These are phyloP conservation scores for Fusarium oligoseptatum DNA, from an alignment of 2,329 filamentous ascomycete genomes.

Conservation along the genomic window DNA sequence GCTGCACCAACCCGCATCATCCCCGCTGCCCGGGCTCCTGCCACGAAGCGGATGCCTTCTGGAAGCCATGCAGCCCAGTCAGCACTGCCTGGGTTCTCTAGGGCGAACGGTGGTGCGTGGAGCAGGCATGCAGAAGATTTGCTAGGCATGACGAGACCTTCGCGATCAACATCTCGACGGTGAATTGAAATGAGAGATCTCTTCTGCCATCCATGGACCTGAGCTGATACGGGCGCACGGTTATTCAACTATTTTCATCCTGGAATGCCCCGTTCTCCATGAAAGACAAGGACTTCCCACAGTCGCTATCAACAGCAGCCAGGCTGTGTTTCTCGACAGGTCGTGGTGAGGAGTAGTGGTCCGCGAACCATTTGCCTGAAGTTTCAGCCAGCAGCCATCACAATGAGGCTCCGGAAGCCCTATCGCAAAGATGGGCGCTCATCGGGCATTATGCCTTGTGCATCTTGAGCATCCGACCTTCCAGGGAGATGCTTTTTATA, in stretches of 20 bases:
- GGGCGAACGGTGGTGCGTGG: constrained; percentile 73
- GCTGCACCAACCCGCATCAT: constrained; percentile 28
- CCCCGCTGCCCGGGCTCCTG: not conserved
- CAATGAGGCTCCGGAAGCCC: constrained; percentile 18
- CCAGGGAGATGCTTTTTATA: not conserved
- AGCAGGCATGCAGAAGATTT: constrained; percentile 77
- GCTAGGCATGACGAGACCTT: constrained; percentile 71
- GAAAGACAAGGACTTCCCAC: not conserved
- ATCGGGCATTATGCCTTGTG: not conserved
- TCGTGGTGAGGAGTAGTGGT: constrained; percentile 1
- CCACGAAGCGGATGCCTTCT: not conserved
- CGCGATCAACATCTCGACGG: constrained; percentile 27
- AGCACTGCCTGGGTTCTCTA: constrained; percentile 59
- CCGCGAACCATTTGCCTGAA: constrained; percentile 2
- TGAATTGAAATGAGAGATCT: not conserved
- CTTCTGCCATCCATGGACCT: not conserved
- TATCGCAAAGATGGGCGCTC: not conserved
- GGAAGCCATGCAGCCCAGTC: constrained; percentile 6
- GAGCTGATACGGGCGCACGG: not conserved
- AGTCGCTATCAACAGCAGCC: not conserved
- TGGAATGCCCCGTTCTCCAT: not conserved
- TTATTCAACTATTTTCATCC: not conserved
- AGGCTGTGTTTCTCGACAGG: not conserved
- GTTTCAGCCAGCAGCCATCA: not conserved
- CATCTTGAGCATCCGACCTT: not conserved